Conservation (phyloP, 345 rosid genomes). For the Eucalyptus sideroxylon region DNA sequence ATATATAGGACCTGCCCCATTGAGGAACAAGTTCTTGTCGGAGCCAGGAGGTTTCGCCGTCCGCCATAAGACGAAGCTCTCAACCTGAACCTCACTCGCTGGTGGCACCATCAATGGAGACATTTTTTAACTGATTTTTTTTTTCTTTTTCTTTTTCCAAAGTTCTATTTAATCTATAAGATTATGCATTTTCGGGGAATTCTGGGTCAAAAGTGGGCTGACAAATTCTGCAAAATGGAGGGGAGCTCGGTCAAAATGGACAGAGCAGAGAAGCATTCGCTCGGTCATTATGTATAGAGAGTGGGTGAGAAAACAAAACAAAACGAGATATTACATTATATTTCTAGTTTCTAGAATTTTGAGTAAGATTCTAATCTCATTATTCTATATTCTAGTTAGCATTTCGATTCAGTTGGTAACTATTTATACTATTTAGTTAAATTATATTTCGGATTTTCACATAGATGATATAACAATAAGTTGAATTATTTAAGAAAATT, state of each 20-base stretch:
- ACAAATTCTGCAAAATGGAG: neutral
- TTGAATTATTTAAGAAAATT: neutral
- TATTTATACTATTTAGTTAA: neutral
- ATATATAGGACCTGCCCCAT: conserved; percentile 39
- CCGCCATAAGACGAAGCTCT: conserved; percentile 32
- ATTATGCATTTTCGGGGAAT: neutral
- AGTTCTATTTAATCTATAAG: neutral
- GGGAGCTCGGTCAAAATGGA: neutral
- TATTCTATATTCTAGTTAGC: neutral
- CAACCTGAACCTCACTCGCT: conserved; percentile 26
- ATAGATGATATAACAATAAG: neutral
- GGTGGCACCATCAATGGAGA: neutral
- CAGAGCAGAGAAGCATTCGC: neutral
- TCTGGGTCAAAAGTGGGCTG: neutral
- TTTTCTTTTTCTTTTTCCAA: neutral
- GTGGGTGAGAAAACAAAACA: too few relatives aligned
- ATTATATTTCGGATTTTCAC: neutral
- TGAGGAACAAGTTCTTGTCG: conserved; percentile 41
- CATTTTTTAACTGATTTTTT: neutral
- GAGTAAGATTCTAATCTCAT: neutral
- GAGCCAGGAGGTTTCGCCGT: conserved; percentile 50
- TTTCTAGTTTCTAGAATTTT: neutral
- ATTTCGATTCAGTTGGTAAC: neutral
- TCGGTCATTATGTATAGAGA: neutral
- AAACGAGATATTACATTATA: neutral